These are phyloP conservation scores for Maudiozyma barnettii DNA, from an alignment of 805 yeast species.

Conservation along the genomic window DNA sequence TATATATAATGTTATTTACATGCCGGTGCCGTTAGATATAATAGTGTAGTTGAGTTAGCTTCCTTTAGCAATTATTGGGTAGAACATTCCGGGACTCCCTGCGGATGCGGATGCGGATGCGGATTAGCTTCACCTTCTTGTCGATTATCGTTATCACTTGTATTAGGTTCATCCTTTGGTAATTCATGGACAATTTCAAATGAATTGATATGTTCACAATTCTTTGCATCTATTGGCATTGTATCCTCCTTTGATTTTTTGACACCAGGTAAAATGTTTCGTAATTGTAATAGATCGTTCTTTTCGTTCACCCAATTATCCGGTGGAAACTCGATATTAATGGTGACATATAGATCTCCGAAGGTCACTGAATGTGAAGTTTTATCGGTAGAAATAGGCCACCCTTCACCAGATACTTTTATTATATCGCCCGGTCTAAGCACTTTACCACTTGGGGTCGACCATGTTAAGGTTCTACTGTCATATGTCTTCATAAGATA, in stretches of 20 bases:
- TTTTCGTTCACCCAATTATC: constrained; percentile 79
- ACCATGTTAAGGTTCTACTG: constrained; percentile 57
- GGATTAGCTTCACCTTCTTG: constrained; percentile 5
- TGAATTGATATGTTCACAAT: constrained; percentile 24
- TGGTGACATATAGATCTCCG: constrained; percentile 64
- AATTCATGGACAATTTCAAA: constrained; percentile 16
- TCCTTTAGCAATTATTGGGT: constrained; percentile 27
- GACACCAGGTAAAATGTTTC: constrained; percentile 42
- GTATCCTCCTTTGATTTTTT: constrained; percentile 5
- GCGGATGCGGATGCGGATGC: no score
- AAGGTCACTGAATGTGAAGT: neutral
- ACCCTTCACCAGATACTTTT: constrained; percentile 64
- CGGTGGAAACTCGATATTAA: constrained; percentile 72
- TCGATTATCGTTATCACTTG: neutral
- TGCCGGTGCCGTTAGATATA: no score
- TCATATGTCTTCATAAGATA: constrained; percentile 66
- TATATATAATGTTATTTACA: no score
- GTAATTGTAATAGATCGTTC: constrained; percentile 48
- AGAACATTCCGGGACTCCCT: constrained; percentile 31
- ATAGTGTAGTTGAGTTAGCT: no score
- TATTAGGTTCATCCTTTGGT: constrained; percentile 6
- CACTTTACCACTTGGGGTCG: constrained; percentile 71
- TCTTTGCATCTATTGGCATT: constrained; percentile 14
- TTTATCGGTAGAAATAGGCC: constrained; percentile 46
- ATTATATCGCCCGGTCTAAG: constrained; percentile 66